Base-by-base conservation (phyloP, 2,329 filamentous ascomycete species). In the Fusarium pseudoanthophilum region DNA sequence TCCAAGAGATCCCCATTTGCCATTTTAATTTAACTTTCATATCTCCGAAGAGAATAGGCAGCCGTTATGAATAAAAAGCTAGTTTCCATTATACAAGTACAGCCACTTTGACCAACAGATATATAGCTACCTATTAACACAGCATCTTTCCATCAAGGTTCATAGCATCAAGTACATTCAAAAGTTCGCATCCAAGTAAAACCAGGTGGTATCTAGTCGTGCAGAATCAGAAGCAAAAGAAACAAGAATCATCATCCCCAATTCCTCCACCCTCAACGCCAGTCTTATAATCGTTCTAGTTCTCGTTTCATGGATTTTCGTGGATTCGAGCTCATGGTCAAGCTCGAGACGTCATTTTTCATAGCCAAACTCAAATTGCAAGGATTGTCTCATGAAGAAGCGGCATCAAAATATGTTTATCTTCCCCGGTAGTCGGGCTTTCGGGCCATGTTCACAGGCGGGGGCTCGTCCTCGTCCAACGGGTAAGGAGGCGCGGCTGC, bases 391-490 rank as follows among this genome's bases (percentile, higher is more conserved):
- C 18, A 26, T 49, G n/a, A 48, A 13, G 11, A 43, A 36, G 9
- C 21, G 36, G 24, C 53, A 37, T 21, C 2, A 13, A 26, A 43
- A 20, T 6, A 26, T 8, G 39, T 26, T 66, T 56, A 76, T 59
- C 87, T 83, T 48, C 86, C 84, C 64, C 85, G 87, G 76, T 92
- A 93, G 55, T 93, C 92, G 2, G 95, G 95, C 81, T 98, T 98
- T 75, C 92, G 90, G 49, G 92, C 91, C 88, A 94, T 93, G 78
- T 97, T 97, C 13, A 97, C 94, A 11, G 89, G 86, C 7, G 95
- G 95, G 24, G 95, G 95, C 34, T 92, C 92, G 32, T 92, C 93
- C 77, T 97, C 92, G 49, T 91, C 91, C 53, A 93, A 83, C 0
- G 95, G 95, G 80, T 98, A 98, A 2, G 95, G 95, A 39, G 93